These are phyloP conservation scores for Nicotiana undulata DNA, from an alignment of 257 asterid genomes.

Conservation along the genomic window DNA sequence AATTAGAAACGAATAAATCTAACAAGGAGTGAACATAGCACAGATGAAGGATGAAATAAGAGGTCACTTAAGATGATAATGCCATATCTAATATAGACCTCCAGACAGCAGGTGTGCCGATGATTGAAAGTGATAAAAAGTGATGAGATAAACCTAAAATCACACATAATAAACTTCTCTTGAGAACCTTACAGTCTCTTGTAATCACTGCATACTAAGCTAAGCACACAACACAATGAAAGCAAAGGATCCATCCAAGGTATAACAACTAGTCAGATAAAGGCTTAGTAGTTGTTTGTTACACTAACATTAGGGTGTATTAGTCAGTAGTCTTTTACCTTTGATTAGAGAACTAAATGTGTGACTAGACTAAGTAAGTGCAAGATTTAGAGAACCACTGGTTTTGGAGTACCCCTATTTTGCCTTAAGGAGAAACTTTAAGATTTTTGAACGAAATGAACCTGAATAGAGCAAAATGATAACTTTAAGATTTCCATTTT, in stretches of 20 bases:
- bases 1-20: not conserved
- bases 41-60: not conserved
- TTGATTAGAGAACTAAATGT: not conserved
- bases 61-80: not conserved
- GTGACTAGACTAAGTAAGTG: not conserved
- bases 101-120: not conserved
- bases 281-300: not conserved
- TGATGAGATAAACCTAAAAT: not conserved
- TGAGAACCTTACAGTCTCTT: not conserved
- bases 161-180: not conserved
- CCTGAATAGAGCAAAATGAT: not conserved
- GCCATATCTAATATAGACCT: not conserved
- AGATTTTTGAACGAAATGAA: not conserved
- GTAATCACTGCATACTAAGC: not conserved
- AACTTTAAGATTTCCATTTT: too few species aligned
- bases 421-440: not conserved
- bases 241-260: not conserved
- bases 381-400: not conserved
- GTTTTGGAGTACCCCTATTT: not conserved
- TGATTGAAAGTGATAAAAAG: not conserved
- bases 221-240: not conserved
- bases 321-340: not conserved
- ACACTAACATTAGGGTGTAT: not conserved
- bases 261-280: not conserved
- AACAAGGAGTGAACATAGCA: not conserved